Evolutionary conservation across 2,329 filamentous ascomycete species (phyloP), one percentile per base, ranked within the genome.

Genomic region (Alternaria brassicicola): DNA sequence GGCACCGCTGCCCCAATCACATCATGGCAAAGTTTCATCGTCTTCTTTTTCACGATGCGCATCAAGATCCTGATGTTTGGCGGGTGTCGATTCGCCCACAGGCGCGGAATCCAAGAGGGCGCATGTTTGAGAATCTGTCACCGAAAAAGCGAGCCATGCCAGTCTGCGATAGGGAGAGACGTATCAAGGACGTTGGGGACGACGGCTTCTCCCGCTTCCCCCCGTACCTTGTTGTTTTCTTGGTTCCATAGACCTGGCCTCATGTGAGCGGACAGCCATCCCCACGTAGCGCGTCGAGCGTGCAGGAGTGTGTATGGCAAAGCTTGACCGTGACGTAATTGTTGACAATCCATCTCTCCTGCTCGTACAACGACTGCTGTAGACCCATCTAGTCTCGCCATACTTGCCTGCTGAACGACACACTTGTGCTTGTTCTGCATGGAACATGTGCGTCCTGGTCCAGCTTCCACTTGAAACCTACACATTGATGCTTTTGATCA

Each of bases 41-140:
- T 17, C 35, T 53, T 57, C 41, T 48, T 57, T 53, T 57, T 57
- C 33, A 17, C 49, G 41, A 42, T 47, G 49, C 43, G n/a, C 49
- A 53, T 57, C 55, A 49, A 43, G 41, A 57, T 57, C 35, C 15
- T 15, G 9, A 53, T 45, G 25, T 35, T 35, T 12, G 1, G 25
- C 15, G 36, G 19, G 36, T 39, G 19, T 47, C 4, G 30, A n/a
- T 6, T 25, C 23, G 19, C 21, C 43, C 30, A 35, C 17, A 33
- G 7, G 30, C 13, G 30, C 13, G 19, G 13, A n/a, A 33, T 33
- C 7, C 5, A 47, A n/a, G 30, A 47, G 30, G 30, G 10, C 19
- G 30, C 19, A 47, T 33, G 43, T 33, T 35, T 33, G 28, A 30
- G 19, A 47, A 23, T 33, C 43, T 23, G 30, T 47, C 30, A 33